phyloP scores from a whole-genome alignment of 495 filamentous ascomycete species.

The Neurospora sp. region DNA sequence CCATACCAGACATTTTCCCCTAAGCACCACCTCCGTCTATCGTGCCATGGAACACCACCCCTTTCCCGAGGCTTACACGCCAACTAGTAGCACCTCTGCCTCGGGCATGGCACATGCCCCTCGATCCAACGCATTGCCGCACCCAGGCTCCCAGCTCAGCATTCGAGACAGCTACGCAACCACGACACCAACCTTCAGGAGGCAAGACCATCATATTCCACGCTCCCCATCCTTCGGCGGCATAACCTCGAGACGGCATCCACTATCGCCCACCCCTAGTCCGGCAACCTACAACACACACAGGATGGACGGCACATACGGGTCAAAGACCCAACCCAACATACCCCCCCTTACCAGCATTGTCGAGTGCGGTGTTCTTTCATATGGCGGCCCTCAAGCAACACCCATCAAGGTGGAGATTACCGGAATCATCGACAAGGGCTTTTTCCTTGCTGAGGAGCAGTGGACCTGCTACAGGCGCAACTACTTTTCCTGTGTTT shows the following conservation, averaged over 20 bases:
- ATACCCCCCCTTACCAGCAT: conserved; percentile 54
- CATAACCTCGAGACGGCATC: conserved; percentile 33
- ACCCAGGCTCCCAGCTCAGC: conserved; percentile 34
- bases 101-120: conserved; percentile 47
- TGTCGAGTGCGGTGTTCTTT: conserved; percentile 45
- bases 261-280: conserved; percentile 40
- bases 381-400: conserved; percentile 37
- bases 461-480: conserved; percentile 95
- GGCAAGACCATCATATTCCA: conserved; percentile 35
- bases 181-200: conserved; percentile 36
- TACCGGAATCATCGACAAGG: conserved; percentile 79
- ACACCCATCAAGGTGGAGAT: conserved; percentile 61
- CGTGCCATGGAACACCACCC: conserved; percentile 18
- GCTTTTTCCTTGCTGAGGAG: conserved; percentile 75
- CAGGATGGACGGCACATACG: conserved; percentile 38
- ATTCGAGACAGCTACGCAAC: conserved; percentile 41
- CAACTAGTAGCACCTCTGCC: conserved; percentile 35
- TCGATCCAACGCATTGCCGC: conserved; percentile 39
- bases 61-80: conserved; percentile 28
- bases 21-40: neutral
- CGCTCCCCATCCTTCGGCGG: conserved; percentile 38
- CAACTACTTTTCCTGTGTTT: conserved; percentile 88
- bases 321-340: conserved; percentile 29
- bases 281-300: conserved; percentile 30
- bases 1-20: conserved; percentile 5